Base-by-base conservation (phyloP, 2,329 filamentous ascomycete species). In the Dothistroma pini region DNA sequence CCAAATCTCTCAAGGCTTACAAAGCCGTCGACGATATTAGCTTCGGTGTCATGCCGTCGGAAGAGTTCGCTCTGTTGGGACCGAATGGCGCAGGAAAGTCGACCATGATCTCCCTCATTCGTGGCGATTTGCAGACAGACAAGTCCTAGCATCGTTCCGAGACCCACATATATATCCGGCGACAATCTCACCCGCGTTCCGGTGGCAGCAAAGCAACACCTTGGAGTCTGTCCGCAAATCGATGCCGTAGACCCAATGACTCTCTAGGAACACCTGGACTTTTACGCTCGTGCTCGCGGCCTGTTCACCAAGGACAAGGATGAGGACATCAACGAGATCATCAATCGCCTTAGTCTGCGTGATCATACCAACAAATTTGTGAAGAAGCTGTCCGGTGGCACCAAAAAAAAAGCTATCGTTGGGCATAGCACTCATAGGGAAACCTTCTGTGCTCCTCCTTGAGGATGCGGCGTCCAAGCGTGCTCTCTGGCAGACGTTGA, bases 61-160 rank as follows among this genome's bases (percentile, higher is more conserved):
- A 96, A 71, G 89, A 95, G 2, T 96, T 95, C 76, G 91, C 91
- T 0, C 81, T 96, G 0, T 82, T 96, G 1, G 92, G 92, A 0
- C 91, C 91, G 19, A 96, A 96, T 70, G 92, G 92, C 19, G 92
- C 91, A 1, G 92, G 92, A 59, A 96, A 96, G 70, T 91, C 88
- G 0, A 96, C 91, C 0, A 95, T 89, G 0, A 95, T 96, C 68
- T 90, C 87, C 1, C 80, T 96, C 47, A 91, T 96, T 66, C 86
- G 92, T 61, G 92, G 92, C 19, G 91, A 96, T 70, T 81, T 93
- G 29, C 86, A 86, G 59, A 90, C 91, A 0, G 58, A 62, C 41
- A 12, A 12, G 32, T 86, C 84, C 12, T 78, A 78, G 51, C 83
- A 86, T 58, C 84, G 85, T 14, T 90, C 90, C n/a, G 88, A 93